These are phyloP conservation scores for Eutrema heterophyllum DNA, from an alignment of 345 rosid genomes.

Conservation along the genomic window DNA sequence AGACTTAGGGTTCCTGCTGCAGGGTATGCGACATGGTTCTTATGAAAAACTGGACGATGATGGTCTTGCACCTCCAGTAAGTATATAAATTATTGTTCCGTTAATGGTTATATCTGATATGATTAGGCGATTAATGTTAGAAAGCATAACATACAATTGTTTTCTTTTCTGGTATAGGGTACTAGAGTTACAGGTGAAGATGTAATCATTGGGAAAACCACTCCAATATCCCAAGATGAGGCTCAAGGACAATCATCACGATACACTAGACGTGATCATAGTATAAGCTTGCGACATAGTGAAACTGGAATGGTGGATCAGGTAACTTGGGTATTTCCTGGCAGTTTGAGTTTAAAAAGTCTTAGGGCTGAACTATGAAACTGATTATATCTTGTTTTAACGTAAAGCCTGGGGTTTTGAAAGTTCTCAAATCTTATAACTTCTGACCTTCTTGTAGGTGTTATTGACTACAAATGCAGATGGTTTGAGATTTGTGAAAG, in stretches of 20 bases:
- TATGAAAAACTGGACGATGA: constrained; percentile 96
- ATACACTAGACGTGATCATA: constrained; percentile 85
- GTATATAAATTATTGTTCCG: constrained; percentile 20
- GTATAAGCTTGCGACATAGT: constrained; percentile 95
- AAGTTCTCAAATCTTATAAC: not conserved
- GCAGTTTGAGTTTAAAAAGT: not conserved
- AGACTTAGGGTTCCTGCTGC: constrained; percentile 23
- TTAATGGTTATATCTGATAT: not conserved
- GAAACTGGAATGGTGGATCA: constrained; percentile 98
- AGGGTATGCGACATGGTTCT: constrained; percentile 99
- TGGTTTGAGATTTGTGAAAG: constrained; percentile 97
- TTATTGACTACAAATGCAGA: constrained; percentile 95
- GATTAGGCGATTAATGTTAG: not conserved
- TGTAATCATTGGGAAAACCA: constrained; percentile 94
- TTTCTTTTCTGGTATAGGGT: constrained; percentile 45
- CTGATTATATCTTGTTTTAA: not conserved
- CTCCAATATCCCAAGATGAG: constrained; percentile 86
- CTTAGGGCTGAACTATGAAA: not conserved
- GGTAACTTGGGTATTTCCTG: constrained; percentile 36
- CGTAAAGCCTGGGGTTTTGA: not conserved
- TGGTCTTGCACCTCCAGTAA: constrained; percentile 99
- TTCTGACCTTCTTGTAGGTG: constrained; percentile 47
- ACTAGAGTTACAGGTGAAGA: constrained; percentile 97
- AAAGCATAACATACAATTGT: not conserved
- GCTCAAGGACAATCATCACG: constrained; percentile 85